Base-by-base conservation (phyloP, 1,284 basidiomycete species). In the Peniophora sp. region DNA sequence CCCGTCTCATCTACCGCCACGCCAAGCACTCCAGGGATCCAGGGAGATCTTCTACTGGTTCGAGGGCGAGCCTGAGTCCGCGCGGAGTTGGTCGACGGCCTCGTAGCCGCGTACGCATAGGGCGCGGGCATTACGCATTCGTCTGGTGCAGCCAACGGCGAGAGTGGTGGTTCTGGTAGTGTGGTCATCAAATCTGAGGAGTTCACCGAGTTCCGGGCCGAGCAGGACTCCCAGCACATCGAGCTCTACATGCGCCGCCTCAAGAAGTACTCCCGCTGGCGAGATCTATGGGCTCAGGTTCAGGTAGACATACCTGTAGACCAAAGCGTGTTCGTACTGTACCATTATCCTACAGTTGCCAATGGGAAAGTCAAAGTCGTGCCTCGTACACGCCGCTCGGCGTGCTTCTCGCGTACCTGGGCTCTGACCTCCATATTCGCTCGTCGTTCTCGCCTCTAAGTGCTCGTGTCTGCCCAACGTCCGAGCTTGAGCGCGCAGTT, bases 11-110 rank as follows among this genome's bases (percentile, higher is more conserved):
- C 62, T 79, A 92, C 55, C 98, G 96, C 69, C 89, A 94, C 60
- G 85, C 94, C 47, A 99, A 98, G 81, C 86, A 99, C 66, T 79
- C 80, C 57, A 97, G n/a, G n/a, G n/a, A n/a, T 79, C 80, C 57
- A 97, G 96, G 71, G 93, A 98, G 68, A 93, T 98, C 46, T 98
- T 98, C 73, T 99, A 98, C 69, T 85, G 92, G 62, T 97, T n/a
- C n/a, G n/a, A n/a, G n/a, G n/a, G n/a, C n/a, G n/a, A n/a, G n/a
- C n/a, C n/a, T n/a, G n/a, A n/a, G n/a, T n/a, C n/a, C n/a, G n/a
- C n/a, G n/a, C 96, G 73, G 69, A 89, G 1, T 99, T 92, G 92
- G 75, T 99, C 50, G 96, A 99, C 65, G 72, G 78, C 8, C 82
- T 96, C 49, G 94, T 92, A 9, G 19, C n/a, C 19, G 23, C 14